A percentile compares a stretch with the other conserved stretches of the same genome.
These are phyloP conservation scores for Botrytis fragariae DNA, from an alignment of 2,329 filamentous ascomycete species.

Conservation along the genomic window DNA sequence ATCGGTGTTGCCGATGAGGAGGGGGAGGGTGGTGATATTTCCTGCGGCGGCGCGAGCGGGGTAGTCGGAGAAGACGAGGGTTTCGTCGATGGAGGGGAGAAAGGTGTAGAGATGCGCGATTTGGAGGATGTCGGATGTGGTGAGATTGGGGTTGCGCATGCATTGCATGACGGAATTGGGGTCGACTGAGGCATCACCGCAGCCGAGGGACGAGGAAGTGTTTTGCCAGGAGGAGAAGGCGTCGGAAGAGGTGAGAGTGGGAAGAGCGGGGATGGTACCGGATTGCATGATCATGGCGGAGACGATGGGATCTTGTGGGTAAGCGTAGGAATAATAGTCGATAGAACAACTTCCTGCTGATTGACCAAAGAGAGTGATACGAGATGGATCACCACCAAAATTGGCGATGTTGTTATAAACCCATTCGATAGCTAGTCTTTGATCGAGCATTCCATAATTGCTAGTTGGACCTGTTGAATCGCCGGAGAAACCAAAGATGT, in stretches of 20 bases:
- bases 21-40: constrained; percentile 24
- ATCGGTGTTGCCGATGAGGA: constrained; percentile 39
- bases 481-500: constrained; percentile 62
- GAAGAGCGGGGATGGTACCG: constrained; percentile 28
- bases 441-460: constrained; percentile 56
- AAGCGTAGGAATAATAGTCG: constrained; percentile 25
- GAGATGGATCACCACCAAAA: constrained; percentile 43
- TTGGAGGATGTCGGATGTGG: constrained; percentile 25
- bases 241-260: constrained; percentile 26
- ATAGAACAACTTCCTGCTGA: constrained; percentile 39
- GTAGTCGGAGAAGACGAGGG: constrained; percentile 30
- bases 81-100: constrained; percentile 34
- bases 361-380: constrained; percentile 44
- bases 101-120: constrained; percentile 27
- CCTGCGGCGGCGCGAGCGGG: constrained; percentile 19
- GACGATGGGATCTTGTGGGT: constrained; percentile 24
- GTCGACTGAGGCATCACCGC: constrained; percentile 32
- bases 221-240: constrained; percentile 31
- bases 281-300: constrained; percentile 31
- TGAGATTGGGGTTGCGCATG: constrained; percentile 30
- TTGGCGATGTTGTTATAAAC: constrained; percentile 53
- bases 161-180: constrained; percentile 29
- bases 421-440: constrained; percentile 58
- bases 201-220: constrained; percentile 30
- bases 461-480: constrained; percentile 45